These are phyloP conservation scores for Botrytis porri DNA, from an alignment of 2,329 filamentous ascomycete species.

Conservation along the genomic window DNA sequence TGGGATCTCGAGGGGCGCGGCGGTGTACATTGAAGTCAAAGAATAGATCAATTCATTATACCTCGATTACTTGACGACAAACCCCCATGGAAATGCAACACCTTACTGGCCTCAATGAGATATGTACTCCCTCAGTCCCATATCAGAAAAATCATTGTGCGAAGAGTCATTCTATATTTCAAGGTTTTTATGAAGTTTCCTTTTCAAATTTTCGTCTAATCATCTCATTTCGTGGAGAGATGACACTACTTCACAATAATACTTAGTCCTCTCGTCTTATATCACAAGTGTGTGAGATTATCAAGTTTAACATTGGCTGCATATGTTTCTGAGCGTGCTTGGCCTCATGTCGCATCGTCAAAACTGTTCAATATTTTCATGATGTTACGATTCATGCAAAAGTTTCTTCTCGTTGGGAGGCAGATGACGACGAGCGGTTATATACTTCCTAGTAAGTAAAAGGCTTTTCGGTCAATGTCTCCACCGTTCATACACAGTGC, in stretches of 20 bases:
- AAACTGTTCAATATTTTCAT: neutral
- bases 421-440: neutral
- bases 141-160: neutral
- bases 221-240: neutral
- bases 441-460: neutral
- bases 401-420: neutral
- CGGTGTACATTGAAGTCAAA: slow-evolving; percentile 29
- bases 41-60: slow-evolving; percentile 25
- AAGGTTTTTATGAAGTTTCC: neutral
- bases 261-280: neutral
- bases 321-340: neutral
- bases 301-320: neutral
- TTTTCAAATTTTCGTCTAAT: neutral
- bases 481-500: neutral
- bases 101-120: neutral
- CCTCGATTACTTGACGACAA: slow-evolving; percentile 9
- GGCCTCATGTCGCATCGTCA: neutral
- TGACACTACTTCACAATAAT: neutral
- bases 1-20: neutral
- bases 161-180: neutral
- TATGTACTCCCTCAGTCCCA: neutral
- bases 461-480: neutral
- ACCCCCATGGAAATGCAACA: neutral
- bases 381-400: neutral
- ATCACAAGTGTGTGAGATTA: neutral